Percentiles rank a stretch among this genome's conserved stretches.
Evolutionary conservation across 2,329 filamentous ascomycete species (phyloP).

Genomic region (Teratosphaeria gauchensis): DNA sequence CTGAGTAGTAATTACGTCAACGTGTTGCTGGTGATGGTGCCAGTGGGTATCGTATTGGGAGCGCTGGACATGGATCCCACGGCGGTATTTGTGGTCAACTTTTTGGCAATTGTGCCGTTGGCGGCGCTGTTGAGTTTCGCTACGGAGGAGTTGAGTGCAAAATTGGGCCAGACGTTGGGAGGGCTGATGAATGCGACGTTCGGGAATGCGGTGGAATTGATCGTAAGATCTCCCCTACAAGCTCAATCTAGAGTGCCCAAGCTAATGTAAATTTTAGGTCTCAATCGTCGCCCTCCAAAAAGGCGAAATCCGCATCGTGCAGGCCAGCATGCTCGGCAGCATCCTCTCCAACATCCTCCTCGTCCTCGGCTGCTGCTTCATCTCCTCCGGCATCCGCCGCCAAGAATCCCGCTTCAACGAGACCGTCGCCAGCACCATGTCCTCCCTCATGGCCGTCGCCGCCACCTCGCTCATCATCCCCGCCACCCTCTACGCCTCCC

Average conservation of each 20-base stretch:
- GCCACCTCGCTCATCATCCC: conserved; percentile 45
- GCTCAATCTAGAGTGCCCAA: background rate
- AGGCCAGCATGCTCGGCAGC: conserved; percentile 92
- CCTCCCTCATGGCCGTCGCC: conserved; percentile 48
- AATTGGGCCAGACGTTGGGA: conserved; percentile 63
- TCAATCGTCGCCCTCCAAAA: conserved; percentile 83
- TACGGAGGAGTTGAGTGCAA: conserved; percentile 65
- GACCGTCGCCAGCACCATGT: conserved; percentile 70
- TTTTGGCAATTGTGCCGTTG: conserved; percentile 69
- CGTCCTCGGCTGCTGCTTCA: conserved; percentile 49
- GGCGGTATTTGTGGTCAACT: conserved; percentile 66
- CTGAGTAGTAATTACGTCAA: conserved; percentile 52
- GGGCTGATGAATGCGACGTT: conserved; percentile 69
- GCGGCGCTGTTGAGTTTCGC: conserved; percentile 66
- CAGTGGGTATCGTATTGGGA: conserved; percentile 61
- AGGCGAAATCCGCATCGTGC: conserved; percentile 88
- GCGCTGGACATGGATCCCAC: conserved; percentile 53
- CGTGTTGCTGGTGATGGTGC: conserved; percentile 62
- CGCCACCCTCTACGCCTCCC: conserved; percentile 42
- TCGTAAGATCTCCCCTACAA: conserved; percentile 32
- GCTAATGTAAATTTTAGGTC: conserved; percentile 45
- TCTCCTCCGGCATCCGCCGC: conserved; percentile 38
- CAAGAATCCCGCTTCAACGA: conserved; percentile 52
- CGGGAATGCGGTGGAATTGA: conserved; percentile 70
- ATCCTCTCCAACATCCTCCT: conserved; percentile 91